phyloP scores from a whole-genome alignment of 139 green algal species.

The Closterium sp. region DNA sequence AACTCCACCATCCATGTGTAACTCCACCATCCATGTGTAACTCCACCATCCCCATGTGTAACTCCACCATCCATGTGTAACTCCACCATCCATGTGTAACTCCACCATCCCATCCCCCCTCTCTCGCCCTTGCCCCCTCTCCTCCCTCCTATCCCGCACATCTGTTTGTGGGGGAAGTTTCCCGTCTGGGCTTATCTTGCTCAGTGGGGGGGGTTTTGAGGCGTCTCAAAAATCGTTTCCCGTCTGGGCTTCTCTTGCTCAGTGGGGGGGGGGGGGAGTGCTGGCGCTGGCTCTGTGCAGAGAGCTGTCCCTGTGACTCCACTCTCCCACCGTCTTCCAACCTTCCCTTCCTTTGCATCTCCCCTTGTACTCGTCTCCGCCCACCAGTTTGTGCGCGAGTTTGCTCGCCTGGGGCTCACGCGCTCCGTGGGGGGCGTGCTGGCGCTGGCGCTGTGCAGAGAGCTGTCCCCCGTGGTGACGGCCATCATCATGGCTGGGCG shows the following conservation, averaged over 20 bases:
- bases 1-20: too few species aligned
- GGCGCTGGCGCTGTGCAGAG: constrained; percentile 85
- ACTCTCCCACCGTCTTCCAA: background rate
- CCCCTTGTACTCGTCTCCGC: background rate
- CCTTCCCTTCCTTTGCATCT: background rate
- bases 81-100: background rate
- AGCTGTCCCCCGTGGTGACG: constrained; percentile 96
- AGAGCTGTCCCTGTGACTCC: constrained; percentile 86
- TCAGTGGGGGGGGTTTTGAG: background rate
- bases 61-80: background rate
- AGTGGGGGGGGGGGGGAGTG: constrained; percentile 94
- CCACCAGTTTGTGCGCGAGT: constrained; percentile 88
- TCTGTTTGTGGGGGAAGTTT: background rate
- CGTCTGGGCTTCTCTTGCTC: constrained; percentile 69
- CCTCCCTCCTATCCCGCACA: background rate
- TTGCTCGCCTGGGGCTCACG: constrained; percentile 69
- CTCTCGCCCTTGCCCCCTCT: too few species aligned
- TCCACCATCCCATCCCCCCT: background rate
- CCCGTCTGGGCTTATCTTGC: background rate
- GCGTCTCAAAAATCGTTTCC: too few species aligned
- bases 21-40: background rate
- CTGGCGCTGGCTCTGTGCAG: constrained; percentile 87
- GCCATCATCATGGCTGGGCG: constrained; percentile 95
- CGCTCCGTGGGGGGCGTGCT: constrained; percentile 93
- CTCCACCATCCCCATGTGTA: background rate